A percentile compares a stretch with the other conserved stretches of the same genome.
Evolutionary conservation across 1,284 basidiomycete species (phyloP).

Genomic region (Pisolithus thermaeus): DNA sequence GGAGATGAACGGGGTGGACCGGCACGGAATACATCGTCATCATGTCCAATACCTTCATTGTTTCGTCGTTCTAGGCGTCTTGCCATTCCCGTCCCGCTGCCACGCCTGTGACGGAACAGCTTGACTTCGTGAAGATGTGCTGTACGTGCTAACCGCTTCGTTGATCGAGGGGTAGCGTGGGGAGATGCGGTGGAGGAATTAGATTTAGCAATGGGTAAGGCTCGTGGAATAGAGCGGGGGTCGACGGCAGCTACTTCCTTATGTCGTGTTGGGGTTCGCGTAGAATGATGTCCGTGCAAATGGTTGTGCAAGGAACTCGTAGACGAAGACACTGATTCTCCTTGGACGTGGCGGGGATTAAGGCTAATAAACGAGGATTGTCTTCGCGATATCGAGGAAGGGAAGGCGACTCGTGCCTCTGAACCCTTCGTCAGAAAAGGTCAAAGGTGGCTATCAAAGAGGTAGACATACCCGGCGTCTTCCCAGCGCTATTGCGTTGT

Average conservation of each 20-base stretch:
- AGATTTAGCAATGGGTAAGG: conserved; percentile 16
- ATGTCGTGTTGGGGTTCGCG: conserved; percentile 23
- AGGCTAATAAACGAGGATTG: neutral
- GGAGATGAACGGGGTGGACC: neutral
- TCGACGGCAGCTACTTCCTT: conserved; percentile 12
- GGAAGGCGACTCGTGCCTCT: neutral
- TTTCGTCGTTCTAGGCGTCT: conserved; percentile 3
- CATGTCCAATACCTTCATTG: conserved; percentile 13
- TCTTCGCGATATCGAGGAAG: neutral
- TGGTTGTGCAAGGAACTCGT: conserved; percentile 14
- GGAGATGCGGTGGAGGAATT: conserved; percentile 26
- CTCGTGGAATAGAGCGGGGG: conserved; percentile 18
- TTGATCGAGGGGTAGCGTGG: conserved; percentile 14
- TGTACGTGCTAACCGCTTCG: conserved; percentile 58
- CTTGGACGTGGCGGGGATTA: neutral
- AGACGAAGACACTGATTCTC: neutral
- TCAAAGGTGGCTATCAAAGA: conserved; percentile 2
- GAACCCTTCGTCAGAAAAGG: conserved; percentile 2
- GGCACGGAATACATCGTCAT: conserved; percentile 13
- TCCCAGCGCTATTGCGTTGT: conserved; percentile 7
- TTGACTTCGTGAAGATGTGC: conserved; percentile 70
- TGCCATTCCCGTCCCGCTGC: conserved; percentile 3
- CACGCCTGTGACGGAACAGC: conserved; percentile 8
- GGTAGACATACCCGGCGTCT: conserved; percentile 11
- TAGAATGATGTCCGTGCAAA: neutral